These are phyloP conservation scores for Spathaspora sp. DNA, from an alignment of 805 yeast species.

Conservation along the genomic window DNA sequence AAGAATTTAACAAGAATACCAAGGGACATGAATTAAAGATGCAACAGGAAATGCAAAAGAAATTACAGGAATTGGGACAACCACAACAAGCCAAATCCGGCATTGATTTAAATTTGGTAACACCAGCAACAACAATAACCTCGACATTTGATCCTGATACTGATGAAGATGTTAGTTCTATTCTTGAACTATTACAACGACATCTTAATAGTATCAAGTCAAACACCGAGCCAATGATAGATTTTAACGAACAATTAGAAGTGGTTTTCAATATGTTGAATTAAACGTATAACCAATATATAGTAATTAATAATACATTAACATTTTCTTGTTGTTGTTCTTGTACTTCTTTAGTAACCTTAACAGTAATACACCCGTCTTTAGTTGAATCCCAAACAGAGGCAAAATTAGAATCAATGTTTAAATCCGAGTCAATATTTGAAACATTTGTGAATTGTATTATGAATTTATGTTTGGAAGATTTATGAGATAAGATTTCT, in stretches of 20 bases:
- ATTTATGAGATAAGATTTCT: conserved; percentile 33
- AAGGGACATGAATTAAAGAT: conserved; percentile 11
- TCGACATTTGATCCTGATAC: conserved; percentile 13
- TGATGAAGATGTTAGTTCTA: conserved; percentile 15
- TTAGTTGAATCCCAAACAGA: conserved; percentile 54
- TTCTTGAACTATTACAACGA: conserved; percentile 12
- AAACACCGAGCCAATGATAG: conserved; percentile 9
- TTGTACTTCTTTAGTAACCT: conserved; percentile 12
- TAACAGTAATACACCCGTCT: conserved; percentile 49
- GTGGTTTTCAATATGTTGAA: conserved; percentile 12
- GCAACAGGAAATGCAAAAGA: conserved; percentile 10
- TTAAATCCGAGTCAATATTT: conserved; percentile 14
- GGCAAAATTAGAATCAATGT: conserved; percentile 40
- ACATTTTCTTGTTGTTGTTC: conserved; percentile 3
- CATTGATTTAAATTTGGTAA: neutral
- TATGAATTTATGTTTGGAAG: conserved; percentile 56
- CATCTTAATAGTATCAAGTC: conserved; percentile 13
- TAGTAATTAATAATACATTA: conserved; percentile 8
- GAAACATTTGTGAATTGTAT: conserved; percentile 40
- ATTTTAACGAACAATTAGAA: conserved; percentile 18
- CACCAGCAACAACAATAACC: neutral
- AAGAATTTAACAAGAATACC: conserved; percentile 24
- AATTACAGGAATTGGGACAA: conserved; percentile 4
- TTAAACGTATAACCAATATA: conserved; percentile 16
- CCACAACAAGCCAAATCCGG: conserved; percentile 1